These are phyloP conservation scores for Murraya koenigii DNA, from an alignment of 345 rosid species.

Conservation along the genomic window DNA sequence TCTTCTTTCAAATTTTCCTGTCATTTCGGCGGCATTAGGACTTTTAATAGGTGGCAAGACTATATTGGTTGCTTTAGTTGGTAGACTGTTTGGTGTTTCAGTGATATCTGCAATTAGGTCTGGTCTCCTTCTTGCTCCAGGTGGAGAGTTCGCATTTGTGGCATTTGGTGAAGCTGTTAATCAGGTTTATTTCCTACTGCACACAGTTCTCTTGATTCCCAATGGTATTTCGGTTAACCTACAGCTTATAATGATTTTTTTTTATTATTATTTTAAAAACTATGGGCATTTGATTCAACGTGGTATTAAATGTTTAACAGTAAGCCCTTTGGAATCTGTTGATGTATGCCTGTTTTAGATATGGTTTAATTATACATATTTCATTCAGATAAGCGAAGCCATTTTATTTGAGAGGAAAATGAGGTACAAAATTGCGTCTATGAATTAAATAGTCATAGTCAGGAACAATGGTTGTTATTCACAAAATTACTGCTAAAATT, in stretches of 20 bases:
- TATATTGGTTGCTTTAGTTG: constrained; percentile 66
- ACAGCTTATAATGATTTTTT: background rate
- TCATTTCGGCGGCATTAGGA: constrained; percentile 68
- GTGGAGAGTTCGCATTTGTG: constrained; percentile 98
- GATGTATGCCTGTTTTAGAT: background rate
- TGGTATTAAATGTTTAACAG: constrained; percentile 2
- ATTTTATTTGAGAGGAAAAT: background rate
- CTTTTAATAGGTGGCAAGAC: constrained; percentile 90
- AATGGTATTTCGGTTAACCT: background rate
- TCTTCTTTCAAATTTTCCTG: constrained; percentile 84
- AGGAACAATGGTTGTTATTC: background rate
- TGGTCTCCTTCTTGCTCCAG: constrained; percentile 98
- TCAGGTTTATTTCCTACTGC: constrained; percentile 54
- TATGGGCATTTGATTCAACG: constrained; percentile 3
- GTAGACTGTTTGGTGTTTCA: constrained; percentile 83
- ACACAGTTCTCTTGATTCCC: constrained; percentile 5
- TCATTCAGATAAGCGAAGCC: background rate
- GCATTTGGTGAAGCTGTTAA: constrained; percentile 99
- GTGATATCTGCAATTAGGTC: constrained; percentile 79
- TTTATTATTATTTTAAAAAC: background rate
- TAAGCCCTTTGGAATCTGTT: background rate
- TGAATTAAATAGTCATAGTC: constrained; percentile 4
- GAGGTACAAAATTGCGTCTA: background rate
- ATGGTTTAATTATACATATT: background rate
- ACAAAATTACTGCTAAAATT: background rate